Conservation (phyloP, 176 grass and related monocot species). For the sorghum (Sorghum bicolor) region DNA sequence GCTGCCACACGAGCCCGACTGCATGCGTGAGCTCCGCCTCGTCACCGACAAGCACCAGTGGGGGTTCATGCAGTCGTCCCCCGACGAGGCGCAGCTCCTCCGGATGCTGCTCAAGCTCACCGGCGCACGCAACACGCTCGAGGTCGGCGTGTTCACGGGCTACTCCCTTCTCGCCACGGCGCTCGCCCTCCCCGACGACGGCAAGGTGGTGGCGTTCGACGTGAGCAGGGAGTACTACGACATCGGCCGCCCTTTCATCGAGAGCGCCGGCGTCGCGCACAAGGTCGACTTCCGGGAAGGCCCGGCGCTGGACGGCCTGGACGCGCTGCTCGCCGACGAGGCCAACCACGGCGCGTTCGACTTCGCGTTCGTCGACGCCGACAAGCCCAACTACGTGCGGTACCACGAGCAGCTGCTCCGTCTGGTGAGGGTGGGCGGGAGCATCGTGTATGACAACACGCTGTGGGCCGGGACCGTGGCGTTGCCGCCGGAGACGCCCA, state of each 20-base stretch:
- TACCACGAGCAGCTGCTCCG: constrained; percentile 54
- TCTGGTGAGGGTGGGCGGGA: constrained; percentile 54
- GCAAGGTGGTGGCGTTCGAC: constrained; percentile 63
- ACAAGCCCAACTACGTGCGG: constrained; percentile 53
- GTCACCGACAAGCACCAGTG: constrained; percentile 45
- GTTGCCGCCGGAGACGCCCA: constrained; percentile 24
- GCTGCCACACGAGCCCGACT: constrained; percentile 58
- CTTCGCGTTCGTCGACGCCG: constrained; percentile 72
- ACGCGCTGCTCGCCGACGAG: constrained; percentile 48
- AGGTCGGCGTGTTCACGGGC: constrained; percentile 81
- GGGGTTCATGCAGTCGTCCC: constrained; percentile 37
- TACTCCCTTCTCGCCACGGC: constrained; percentile 78
- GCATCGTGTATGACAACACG: constrained; percentile 70
- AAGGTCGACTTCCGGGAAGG: constrained; percentile 71
- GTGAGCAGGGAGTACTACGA: constrained; percentile 37
- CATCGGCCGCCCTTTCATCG: constrained; percentile 43
- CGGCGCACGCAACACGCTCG: constrained; percentile 60
- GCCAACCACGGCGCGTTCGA: constrained; percentile 44
- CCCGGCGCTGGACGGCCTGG: constrained; percentile 24
- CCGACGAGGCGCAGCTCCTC: constrained; percentile 66
- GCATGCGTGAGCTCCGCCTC: constrained; percentile 63
- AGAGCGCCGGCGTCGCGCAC: constrained; percentile 49
- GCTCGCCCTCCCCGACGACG: constrained; percentile 63
- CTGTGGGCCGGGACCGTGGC: constrained; percentile 60
- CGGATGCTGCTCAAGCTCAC: constrained; percentile 77